Percentiles rank a stretch among this genome's conserved stretches.
phyloP scores from a whole-genome alignment of 2,329 filamentous ascomycete genomes.

The Fusarium sp. region DNA sequence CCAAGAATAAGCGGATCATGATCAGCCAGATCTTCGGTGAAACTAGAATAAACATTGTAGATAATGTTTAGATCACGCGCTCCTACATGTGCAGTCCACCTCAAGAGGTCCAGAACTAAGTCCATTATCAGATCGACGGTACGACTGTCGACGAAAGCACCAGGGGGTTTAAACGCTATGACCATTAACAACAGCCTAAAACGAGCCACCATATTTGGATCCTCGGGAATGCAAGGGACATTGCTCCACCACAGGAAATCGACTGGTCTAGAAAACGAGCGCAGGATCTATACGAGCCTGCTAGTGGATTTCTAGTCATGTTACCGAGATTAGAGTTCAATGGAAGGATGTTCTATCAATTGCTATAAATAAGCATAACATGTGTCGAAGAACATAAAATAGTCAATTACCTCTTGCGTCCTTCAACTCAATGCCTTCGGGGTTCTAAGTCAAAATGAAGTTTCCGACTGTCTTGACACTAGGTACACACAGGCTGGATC shows the following conservation, averaged over 20 bases:
- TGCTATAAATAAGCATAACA: not conserved
- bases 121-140: not conserved
- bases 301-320: not conserved
- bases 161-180: not conserved
- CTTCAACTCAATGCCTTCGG: fast-evolving
- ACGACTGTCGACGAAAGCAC: too few species aligned
- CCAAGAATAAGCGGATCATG: too few species aligned
- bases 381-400: too few species aligned
- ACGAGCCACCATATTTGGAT: not conserved
- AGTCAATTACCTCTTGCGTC: fast-evolving
- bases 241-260: not conserved
- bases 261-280: not conserved
- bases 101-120: not conserved
- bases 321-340: not conserved
- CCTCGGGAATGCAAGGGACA: not conserved
- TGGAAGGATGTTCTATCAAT: not conserved
- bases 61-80: too few species aligned
- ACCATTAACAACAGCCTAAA: not conserved
- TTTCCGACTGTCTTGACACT: not conserved
- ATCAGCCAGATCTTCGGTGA: too few species aligned
- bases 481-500: not conserved
- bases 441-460: not conserved
- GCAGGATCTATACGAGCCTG: not conserved
- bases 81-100: not conserved
- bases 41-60: too few species aligned